Conservation (phyloP, 2,329 filamentous ascomycete genomes). For the Thermomyces lanuginosus region DNA sequence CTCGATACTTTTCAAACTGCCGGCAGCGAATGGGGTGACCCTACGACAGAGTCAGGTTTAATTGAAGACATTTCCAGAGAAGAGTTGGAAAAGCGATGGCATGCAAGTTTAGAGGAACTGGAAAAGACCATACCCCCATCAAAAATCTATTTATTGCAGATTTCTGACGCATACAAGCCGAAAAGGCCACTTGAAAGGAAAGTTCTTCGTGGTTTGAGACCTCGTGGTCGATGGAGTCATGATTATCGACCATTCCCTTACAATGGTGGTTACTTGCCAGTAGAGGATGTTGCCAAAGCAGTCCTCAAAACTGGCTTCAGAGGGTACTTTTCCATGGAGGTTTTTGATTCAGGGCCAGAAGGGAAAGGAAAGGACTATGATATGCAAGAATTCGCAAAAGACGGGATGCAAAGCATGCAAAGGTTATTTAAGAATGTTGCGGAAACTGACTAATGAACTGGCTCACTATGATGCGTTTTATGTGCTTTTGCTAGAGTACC, state of each 20-base stretch:
- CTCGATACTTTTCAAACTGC: conserved; percentile 65
- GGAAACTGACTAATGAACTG: conserved; percentile 2
- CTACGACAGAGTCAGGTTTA: conserved; percentile 45
- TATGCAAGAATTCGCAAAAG: conserved; percentile 33
- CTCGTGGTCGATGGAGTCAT: conserved; percentile 54
- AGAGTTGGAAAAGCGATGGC: conserved; percentile 36
- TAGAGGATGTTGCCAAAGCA: conserved; percentile 46
- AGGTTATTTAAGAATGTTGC: conserved; percentile 24
- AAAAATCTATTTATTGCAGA: conserved; percentile 60
- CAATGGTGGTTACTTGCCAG: conserved; percentile 53
- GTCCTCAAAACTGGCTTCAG: conserved; percentile 52
- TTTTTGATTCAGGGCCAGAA: conserved; percentile 46
- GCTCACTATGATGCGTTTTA: no score
- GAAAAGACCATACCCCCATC: conserved; percentile 42
- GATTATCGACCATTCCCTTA: conserved; percentile 54
- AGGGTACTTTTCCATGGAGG: conserved; percentile 52
- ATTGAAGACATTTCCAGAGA: conserved; percentile 33
- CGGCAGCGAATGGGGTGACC: conserved; percentile 57
- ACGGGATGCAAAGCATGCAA: conserved; percentile 35
- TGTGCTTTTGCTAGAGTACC: no score
- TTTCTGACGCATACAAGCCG: conserved; percentile 56
- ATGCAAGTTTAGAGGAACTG: conserved; percentile 40
- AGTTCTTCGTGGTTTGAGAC: conserved; percentile 39
- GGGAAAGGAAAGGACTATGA: conserved; percentile 38
- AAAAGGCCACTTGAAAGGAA: conserved; percentile 38